These are phyloP conservation scores for Cladosporium colombiae DNA, from an alignment of 2,329 filamentous ascomycete species.

Conservation along the genomic window DNA sequence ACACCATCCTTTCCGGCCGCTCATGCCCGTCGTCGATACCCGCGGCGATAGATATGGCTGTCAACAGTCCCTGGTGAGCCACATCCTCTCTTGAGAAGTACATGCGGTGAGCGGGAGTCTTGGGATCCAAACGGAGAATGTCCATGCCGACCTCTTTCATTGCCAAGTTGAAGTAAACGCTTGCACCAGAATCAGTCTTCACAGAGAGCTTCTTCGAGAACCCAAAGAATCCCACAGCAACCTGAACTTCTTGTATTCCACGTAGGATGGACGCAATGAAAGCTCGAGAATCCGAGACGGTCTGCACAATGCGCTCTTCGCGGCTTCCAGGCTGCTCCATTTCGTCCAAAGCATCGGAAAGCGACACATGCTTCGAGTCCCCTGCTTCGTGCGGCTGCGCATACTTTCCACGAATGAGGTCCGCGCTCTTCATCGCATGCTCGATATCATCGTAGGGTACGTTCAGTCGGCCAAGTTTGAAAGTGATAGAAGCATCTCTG, in stretches of 20 bases:
- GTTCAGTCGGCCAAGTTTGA: slow-evolving; percentile 89
- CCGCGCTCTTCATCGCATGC: slow-evolving; percentile 60
- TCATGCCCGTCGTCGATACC: slow-evolving; percentile 88
- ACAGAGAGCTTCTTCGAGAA: slow-evolving; percentile 77
- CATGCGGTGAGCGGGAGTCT: slow-evolving; percentile 94
- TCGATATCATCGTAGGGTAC: slow-evolving; percentile 86
- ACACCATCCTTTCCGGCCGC: slow-evolving; percentile 81
- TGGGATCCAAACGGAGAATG: slow-evolving; percentile 84
- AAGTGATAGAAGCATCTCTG: slow-evolving; percentile 81
- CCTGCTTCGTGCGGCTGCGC: slow-evolving; percentile 35
- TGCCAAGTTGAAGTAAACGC: slow-evolving; percentile 79
- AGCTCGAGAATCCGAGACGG: slow-evolving; percentile 88
- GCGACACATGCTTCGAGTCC: slow-evolving; percentile 57
- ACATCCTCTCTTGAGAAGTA: slow-evolving; percentile 93
- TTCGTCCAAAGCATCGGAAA: slow-evolving; percentile 75
- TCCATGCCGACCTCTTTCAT: slow-evolving; percentile 98
- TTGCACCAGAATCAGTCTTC: slow-evolving; percentile 65
- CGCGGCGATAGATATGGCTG: slow-evolving; percentile 87
- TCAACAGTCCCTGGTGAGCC: slow-evolving; percentile 89
- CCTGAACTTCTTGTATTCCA: slow-evolving; percentile 94
- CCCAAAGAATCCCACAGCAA: slow-evolving; percentile 87
- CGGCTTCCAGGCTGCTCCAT: slow-evolving; percentile 66
- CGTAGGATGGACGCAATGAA: slow-evolving; percentile 86
- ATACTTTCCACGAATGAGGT: slow-evolving; percentile 45
- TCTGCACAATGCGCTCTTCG: slow-evolving; percentile 71